Evolutionary conservation across 169 alveolate species (phyloP).

Genomic region (Plasmodium reichenowi): DNA sequence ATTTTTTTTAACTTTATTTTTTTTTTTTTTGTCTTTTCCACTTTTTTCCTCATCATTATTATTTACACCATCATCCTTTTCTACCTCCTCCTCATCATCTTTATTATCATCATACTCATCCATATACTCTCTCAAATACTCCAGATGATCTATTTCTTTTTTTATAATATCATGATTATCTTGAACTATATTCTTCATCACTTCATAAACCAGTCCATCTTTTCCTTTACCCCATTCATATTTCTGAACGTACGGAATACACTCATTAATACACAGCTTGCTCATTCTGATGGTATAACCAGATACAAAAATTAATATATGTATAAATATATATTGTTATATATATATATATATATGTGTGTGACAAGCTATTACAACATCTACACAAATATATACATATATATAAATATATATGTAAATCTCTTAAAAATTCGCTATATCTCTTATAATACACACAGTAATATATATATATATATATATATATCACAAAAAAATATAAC

Average conservation of each 20-base stretch:
- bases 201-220: constrained; percentile 59
- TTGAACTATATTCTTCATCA: constrained; percentile 48
- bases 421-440: no score
- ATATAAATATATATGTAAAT: background rate
- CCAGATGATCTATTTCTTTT: constrained; percentile 31
- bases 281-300: constrained; percentile 31
- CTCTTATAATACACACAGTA: no score
- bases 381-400: background rate
- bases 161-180: constrained; percentile 41
- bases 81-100: background rate
- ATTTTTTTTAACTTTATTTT: background rate
- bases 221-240: constrained; percentile 67
- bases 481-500: no score
- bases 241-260: constrained; percentile 64
- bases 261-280: constrained; percentile 55
- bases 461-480: no score
- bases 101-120: constrained; percentile 7
- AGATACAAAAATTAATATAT: background rate
- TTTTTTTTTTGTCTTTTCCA: background rate
- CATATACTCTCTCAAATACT: constrained; percentile 24
- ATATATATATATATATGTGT: background rate
- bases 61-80: background rate
- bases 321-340: no score
- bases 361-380: background rate
- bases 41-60: background rate